A percentile compares a stretch with the other conserved stretches of the same genome.
phyloP scores from a whole-genome alignment of 106 monocot genomes.

The Allium sativum region DNA sequence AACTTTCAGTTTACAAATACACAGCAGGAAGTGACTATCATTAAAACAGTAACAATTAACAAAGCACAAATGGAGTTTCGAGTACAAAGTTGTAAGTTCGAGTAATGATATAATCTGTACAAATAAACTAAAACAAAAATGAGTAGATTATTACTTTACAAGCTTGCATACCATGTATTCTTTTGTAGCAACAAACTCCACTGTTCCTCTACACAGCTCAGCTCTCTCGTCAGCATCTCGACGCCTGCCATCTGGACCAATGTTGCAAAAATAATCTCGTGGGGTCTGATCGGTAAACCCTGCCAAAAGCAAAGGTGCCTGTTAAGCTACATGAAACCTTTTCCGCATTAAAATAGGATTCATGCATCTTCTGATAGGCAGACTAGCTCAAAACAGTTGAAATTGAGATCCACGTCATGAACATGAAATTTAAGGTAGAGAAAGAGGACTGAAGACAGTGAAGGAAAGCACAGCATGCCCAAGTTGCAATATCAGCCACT shows the following conservation, averaged over 20 bases:
- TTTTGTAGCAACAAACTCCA: slow-evolving; percentile 99
- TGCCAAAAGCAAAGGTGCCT: slow-evolving; percentile 15
- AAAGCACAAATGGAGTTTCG: too few relatives aligned
- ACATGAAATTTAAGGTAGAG: neutral
- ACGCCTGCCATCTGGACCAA: slow-evolving; percentile 90
- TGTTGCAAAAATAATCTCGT: slow-evolving; percentile 82
- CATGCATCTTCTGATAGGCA: too few relatives aligned
- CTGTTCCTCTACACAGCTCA: slow-evolving; percentile 91
- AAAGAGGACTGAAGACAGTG: neutral
- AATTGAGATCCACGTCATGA: too few relatives aligned
- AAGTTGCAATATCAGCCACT: too few relatives aligned
- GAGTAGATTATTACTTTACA: neutral
- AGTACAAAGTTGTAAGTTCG: too few relatives aligned
- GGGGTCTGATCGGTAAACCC: slow-evolving; percentile 93
- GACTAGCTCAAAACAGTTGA: too few relatives aligned
- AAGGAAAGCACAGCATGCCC: neutral
- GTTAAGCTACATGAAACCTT: neutral
- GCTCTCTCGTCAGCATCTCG: slow-evolving; percentile 99
- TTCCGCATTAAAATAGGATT: neutral
- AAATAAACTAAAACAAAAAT: neutral
- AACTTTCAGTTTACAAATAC: too few relatives aligned
- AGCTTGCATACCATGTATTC: slow-evolving; percentile 80
- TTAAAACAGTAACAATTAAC: too few relatives aligned
- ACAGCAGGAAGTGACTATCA: too few relatives aligned
- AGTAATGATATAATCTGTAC: too few relatives aligned